A percentile compares a stretch with the other conserved stretches of the same genome.
Conservation (phyloP, 305 asterid species). For the Fraxinus floribunda region DNA sequence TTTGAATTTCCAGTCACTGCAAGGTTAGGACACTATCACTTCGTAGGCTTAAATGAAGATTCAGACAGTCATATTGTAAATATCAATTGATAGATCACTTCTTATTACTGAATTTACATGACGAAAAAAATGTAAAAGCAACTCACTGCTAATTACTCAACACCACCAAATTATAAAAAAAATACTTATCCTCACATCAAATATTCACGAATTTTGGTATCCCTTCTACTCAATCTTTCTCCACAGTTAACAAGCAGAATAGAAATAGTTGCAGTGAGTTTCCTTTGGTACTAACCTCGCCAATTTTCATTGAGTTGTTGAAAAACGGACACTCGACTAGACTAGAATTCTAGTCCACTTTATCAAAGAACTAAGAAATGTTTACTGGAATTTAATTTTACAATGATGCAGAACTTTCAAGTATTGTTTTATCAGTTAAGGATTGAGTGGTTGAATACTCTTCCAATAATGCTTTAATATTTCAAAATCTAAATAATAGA, state of each 20-base stretch:
- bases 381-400: not conserved
- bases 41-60: not conserved
- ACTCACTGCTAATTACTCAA: not conserved
- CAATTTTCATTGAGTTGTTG: not conserved
- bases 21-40: not conserved
- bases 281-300: not conserved
- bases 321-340: not conserved
- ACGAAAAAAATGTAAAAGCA: not conserved
- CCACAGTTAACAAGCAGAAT: not conserved
- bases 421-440: not conserved
- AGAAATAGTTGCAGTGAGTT: not conserved
- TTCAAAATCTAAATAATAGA: constrained; percentile 4
- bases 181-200: not conserved
- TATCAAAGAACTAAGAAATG: not conserved
- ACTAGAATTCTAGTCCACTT: not conserved
- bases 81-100: not conserved
- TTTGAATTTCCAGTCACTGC: not conserved
- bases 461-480: not conserved
- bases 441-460: not conserved
- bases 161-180: not conserved
- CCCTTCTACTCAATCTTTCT: not conserved
- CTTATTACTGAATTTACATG: not conserved
- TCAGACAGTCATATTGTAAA: not conserved
- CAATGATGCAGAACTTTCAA: not conserved
- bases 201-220: not conserved